These are phyloP conservation scores for Zanthoxylum bungeanum DNA, from an alignment of 345 rosid genomes.

Conservation along the genomic window DNA sequence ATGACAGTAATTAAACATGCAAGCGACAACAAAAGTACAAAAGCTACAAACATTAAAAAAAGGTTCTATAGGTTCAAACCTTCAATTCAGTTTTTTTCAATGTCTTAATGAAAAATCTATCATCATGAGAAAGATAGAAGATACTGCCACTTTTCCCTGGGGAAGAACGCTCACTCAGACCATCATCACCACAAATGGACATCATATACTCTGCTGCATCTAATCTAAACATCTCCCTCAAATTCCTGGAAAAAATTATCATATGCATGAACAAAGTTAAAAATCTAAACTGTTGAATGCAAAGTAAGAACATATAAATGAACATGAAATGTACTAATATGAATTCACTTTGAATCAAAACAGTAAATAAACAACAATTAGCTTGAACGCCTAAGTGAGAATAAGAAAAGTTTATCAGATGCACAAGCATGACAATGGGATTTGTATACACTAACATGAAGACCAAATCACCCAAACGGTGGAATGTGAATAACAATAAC, in stretches of 20 bases:
- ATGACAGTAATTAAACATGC: not conserved
- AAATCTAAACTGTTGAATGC: not conserved
- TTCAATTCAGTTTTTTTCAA: conserved; percentile 74
- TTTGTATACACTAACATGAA: not conserved
- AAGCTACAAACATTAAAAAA: not conserved
- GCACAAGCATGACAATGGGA: not conserved
- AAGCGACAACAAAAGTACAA: not conserved
- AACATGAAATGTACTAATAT: too few species aligned
- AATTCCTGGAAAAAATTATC: conserved; percentile 52
- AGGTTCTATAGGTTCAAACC: conserved; percentile 44
- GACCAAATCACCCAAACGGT: not conserved
- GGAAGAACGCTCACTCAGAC: conserved; percentile 76
- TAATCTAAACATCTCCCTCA: conserved; percentile 94
- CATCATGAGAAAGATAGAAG: conserved; percentile 85
- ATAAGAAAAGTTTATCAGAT: not conserved
- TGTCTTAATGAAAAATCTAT: conserved; percentile 93
- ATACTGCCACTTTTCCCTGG: conserved; percentile 98
- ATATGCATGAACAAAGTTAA: conserved; percentile 1
- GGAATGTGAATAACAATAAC: not conserved
- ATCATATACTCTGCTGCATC: conserved; percentile 99
- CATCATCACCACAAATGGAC: conserved; percentile 98
- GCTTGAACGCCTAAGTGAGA: not conserved
- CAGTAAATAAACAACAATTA: not conserved
- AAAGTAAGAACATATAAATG: not conserved
- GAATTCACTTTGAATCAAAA: too few species aligned